phyloP scores from a whole-genome alignment of 148 eudicot genomes.

The Nepenthes mirabilis region DNA sequence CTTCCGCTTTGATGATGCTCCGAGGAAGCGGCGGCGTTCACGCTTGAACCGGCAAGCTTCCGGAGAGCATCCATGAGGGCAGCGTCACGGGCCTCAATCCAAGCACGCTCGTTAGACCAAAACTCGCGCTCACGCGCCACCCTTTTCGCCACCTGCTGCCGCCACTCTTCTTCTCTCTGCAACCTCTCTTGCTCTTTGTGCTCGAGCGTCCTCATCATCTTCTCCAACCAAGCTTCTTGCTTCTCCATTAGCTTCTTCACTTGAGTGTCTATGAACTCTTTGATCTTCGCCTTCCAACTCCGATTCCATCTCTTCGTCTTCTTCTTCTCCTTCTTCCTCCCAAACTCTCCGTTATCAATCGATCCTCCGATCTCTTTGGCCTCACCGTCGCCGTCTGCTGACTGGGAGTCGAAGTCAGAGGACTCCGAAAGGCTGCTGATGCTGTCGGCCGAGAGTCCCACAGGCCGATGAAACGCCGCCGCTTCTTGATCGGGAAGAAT shows the following conservation, averaged over 20 bases:
- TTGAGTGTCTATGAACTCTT: constrained; percentile 43
- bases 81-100: constrained; percentile 83
- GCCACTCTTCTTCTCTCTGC: constrained; percentile 75
- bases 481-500: constrained; percentile 1
- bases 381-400: constrained; percentile 35
- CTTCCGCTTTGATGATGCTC: constrained; percentile 7
- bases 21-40: background rate
- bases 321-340: constrained; percentile 4
- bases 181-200: constrained; percentile 65
- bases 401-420: constrained; percentile 40
- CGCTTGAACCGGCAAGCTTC: constrained; percentile 22
- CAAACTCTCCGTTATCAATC: constrained; percentile 2
- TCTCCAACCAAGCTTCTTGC: constrained; percentile 75
- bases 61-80: constrained; percentile 62
- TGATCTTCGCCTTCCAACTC: constrained; percentile 9
- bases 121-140: constrained; percentile 64
- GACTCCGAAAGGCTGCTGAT: constrained; percentile 55
- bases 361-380: constrained; percentile 13
- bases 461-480: background rate
- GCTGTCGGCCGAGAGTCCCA: background rate
- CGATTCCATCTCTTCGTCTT: constrained; percentile 2
- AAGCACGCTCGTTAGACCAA: constrained; percentile 80
- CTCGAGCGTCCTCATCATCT: constrained; percentile 55
- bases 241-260: constrained; percentile 85
- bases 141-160: constrained; percentile 56